Base-by-base conservation (phyloP, 202 grass and related monocot genomes). In the Digitaria exilis region DNA sequence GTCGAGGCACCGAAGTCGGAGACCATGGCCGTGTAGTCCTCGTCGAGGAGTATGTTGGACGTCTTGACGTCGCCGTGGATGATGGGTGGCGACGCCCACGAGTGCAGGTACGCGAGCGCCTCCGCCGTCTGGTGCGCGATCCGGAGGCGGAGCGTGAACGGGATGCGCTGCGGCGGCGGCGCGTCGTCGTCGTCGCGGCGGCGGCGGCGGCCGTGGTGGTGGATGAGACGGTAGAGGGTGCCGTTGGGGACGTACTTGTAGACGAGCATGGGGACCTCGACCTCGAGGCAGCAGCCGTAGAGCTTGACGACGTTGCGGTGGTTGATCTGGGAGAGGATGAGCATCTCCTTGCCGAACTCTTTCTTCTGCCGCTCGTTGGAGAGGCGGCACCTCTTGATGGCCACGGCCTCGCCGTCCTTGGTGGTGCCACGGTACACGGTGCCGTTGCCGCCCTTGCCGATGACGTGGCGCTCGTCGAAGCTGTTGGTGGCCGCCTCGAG, bases 311-410 rank as follows among this genome's bases (percentile, higher is more conserved):
- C 54, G 52, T 94, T 94, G 5, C 84, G 86, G 58, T 77, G 84
- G 85, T 94, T 94, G 71, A 90, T 92, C 87, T 88, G 87, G 11
- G 85, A 88, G 4, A 92, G 85, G 89, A 94, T 94, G 30, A 91
- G 76, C 91, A 91, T 94, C 83, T 94, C 91, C 83, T 91, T 94
- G 44, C 88, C 88, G 57, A 94, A 94, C 84, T 94, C 82, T 63
- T 94, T 91, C 88, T 86, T 73, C 82, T 94, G 85, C 73, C 88
- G 51, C 91, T 91, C 91, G 63, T 25, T 82, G 51, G 81, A 63
- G 7, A 74, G 80, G 26, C 87, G 48, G 79, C 86, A 87, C 70
- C 13, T 32, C 80, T 91, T 91, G 74, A 91, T 94, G 29, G 89
- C 89, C 15, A 91, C 86, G 11, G 87, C 4, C 1, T 56, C 12